Evolutionary conservation across 2,329 filamentous ascomycete genomes (phyloP), one percentile per base, ranked within the genome.

Genomic region (Colletotrichum destructivum): DNA sequence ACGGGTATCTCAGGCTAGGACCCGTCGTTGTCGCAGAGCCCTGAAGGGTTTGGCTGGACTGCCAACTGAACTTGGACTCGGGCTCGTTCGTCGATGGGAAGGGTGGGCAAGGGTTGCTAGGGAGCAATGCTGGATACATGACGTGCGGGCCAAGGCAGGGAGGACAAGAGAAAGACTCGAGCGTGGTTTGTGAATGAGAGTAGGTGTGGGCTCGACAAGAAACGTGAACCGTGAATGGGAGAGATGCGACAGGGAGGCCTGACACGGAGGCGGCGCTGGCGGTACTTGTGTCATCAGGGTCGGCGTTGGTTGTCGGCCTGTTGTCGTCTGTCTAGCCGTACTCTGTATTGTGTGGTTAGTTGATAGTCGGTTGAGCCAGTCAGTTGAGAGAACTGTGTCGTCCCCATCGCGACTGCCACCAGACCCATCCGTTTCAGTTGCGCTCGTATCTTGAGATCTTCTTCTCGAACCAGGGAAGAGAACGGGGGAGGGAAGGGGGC

Each of bases 341-440:
- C 31, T 35, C 31, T 35, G 31, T 35, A 35, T 35, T 11, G 2
- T 35, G 31, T 35, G 31, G 31, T 9, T 35, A 18, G 15, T 35
- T 12, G 4, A 38, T 51, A 62, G 59, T 38, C 16, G 18, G 16
- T 23, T 38, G 31, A 35, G 31, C 6, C 52, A 18, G 31, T 13
- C 52, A 21, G 8, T 38, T 35, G 31, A 56, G 52, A 7, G 26
- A 21, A 18, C 15, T 9, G 16, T 40, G 35, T 21, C 47, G 31
- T 62, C 61, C 31, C 35, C 38, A 9, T 21, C 21, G 61, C 11
- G 31, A 21, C 15, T 8, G 35, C 31, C 62, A 15, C 49, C n/a
- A 44, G 13, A 40, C 16, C 56, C 51, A 47, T 31, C 46, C 15
- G 69, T 71, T 71, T 71, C 69, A 71, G 68, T 71, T 56, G 69